These are phyloP conservation scores for Trypanosoma lewisi DNA, from an alignment of 208 protist species.

Conservation along the genomic window DNA sequence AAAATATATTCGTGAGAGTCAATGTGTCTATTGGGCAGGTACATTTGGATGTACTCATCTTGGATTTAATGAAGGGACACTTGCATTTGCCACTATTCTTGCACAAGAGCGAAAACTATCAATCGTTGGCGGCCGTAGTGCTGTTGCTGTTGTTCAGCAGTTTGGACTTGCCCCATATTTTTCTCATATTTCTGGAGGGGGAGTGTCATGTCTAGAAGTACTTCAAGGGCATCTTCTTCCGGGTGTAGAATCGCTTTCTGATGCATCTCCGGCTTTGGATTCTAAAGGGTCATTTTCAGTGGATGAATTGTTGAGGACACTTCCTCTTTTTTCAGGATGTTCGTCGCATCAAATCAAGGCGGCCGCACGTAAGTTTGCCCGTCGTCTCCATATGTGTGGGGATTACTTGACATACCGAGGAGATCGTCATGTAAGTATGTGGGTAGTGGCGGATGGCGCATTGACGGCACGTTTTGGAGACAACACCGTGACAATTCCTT, in stretches of 20 bases:
- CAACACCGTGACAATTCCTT: conserved; percentile 50
- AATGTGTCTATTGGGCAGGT: conserved; percentile 95
- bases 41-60: conserved; percentile 91
- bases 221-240: conserved; percentile 94
- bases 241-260: conserved; percentile 85
- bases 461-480: conserved; percentile 52
- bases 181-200: conserved; percentile 97
- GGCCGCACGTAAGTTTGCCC: conserved; percentile 57
- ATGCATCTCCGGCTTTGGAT: conserved; percentile 37
- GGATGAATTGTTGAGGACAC: conserved; percentile 57
- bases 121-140: conserved; percentile 63
- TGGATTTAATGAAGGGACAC: conserved; percentile 84
- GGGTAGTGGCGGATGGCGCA: conserved; percentile 59
- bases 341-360: conserved; percentile 66
- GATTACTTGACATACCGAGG: conserved; percentile 70
- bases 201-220: conserved; percentile 96
- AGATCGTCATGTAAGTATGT: conserved; percentile 62
- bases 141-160: conserved; percentile 33
- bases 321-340: conserved; percentile 77
- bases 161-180: conserved; percentile 57
- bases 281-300: conserved; percentile 40
- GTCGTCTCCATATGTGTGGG: conserved; percentile 55
- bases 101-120: conserved; percentile 44
- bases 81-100: conserved; percentile 55
- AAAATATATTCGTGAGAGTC: conserved; percentile 70